Evolutionary conservation across 2,329 filamentous ascomycete species (phyloP), one percentile per base, ranked within the genome.

Genomic region (Bipolaris gigantea): DNA sequence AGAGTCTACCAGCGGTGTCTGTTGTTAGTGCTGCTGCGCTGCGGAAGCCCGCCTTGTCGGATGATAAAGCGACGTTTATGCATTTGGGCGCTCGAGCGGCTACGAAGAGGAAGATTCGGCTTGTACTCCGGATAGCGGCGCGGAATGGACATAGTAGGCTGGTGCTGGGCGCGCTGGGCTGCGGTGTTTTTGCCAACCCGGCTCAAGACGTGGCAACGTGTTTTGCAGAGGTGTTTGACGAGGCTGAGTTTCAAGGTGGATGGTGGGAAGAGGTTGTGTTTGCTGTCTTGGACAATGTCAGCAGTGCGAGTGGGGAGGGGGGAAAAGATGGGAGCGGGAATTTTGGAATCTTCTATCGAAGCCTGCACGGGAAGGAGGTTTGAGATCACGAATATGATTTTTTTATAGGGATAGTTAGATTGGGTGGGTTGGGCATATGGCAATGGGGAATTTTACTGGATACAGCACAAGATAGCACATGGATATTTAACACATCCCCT

Each of bases 91-190:
- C 84, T 55, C 76, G 81, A n/a, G 73, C 79, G 0, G 59, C 83
- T 35, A 88, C 82, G 62, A 84, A 83, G 70, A 74, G 79, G 40
- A 89, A 88, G 70, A 88, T 89, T 77, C 75, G 85, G 19, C 66
- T 86, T 16, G 78, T 80, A 16, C 71, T 89, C 47, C 78, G 86
- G 4, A 80, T 86, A 51, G 84, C 85, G 2, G 86, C 80, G n/a
- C 67, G 67, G 4, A 76, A 82, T 25, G 78, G 77, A 1, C 85
- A 89, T 63, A 76, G 79, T 19, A 76, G 80, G 60, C 72, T 90
- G 8, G 83, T 90, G 5, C 76, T 91, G 1, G 87, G 88, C 0
- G 87, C 88, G 0, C 66, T 90, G 45, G 88, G 88, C 0, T 90
- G 87, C 62, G 88, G 87, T 3, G 85, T 82, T 0, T 89, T 88